Base-by-base conservation (phyloP, 2,329 filamentous ascomycete species). In the Moelleriella libera region DNA sequence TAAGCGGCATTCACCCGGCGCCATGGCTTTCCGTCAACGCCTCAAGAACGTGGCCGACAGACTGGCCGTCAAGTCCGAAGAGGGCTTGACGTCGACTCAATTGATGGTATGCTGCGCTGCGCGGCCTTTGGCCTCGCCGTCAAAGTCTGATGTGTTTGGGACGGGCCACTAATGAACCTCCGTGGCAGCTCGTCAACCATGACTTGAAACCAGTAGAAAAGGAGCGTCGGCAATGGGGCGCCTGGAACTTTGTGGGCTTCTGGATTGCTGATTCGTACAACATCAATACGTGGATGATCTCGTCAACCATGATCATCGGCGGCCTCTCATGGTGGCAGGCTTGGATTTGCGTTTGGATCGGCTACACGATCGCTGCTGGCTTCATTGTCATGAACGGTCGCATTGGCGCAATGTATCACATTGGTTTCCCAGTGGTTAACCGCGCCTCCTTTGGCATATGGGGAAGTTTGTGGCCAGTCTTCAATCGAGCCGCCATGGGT, bases 241-340 rank as follows among this genome's bases (percentile, higher is more conserved):
- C 83, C 31, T 88, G 84, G 79, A 94, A 94, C 64, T 95, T 88
- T 60, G 83, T 94, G 41, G 85, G 80, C 11, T 92, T 92, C 61
- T 90, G 86, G 86, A 76, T 92, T 57, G 83, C 85, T 31, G 85
- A 90, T 65, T 84, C 80, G 0, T 88, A 89, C 68, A 90, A 90
- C 63, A 87, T 92, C 60, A 92, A 90, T 64, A 92, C 87, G 2
- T 94, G 87, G 88, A 94, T 94, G 86, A 92, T 94, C 52, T 84
- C 85, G 0, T 87, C 84, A 1, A 81, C 84, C 39, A 88, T 88
- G 77, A 86, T 94, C 34, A 76, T 83, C 1, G 71, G 68, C 44
- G 86, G 87, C 10, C 71, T 94, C 28, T 86, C 85, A 6, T 94
- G 88, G 88, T 94, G 88, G 88, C 87, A 94, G 66, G 83, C 85